Evolutionary conservation across 306 rosid species (phyloP).

Genomic region (Elaeagnus macrophylla): DNA sequence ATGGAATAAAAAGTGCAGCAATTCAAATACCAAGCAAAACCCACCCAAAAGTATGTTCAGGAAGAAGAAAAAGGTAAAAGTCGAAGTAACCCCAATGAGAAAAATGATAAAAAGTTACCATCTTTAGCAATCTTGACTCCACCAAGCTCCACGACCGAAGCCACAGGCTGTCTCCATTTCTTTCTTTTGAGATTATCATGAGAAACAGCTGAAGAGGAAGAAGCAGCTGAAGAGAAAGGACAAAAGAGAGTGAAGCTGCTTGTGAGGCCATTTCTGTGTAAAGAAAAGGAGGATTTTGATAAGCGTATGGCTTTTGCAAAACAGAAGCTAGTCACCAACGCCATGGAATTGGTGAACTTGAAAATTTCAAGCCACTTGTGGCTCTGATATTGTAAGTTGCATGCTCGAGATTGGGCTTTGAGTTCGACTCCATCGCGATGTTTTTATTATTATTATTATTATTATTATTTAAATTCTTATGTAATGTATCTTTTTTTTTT

Average conservation of each 20-base stretch:
- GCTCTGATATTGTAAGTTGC: no score
- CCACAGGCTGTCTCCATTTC: conserved; percentile 66
- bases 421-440: no score
- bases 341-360: no score
- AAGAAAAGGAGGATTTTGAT: conserved; percentile 32
- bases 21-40: no score
- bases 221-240: conserved; percentile 34
- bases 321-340: conserved; percentile 9
- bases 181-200: conserved; percentile 22
- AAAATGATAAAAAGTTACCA: conserved; percentile 31
- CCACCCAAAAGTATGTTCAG: no score
- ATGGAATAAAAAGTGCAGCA: no score
- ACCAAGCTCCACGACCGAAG: conserved; percentile 52
- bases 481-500: no score
- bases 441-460: no score
- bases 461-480: no score
- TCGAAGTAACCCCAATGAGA: background rate
- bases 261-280: conserved; percentile 23
- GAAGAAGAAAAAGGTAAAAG: background rate
- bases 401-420: no score
- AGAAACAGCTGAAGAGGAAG: background rate
- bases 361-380: no score
- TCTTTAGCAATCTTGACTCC: conserved; percentile 65
- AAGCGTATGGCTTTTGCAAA: conserved; percentile 36
- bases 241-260: conserved; percentile 29